Percentiles rank a stretch among this genome's conserved stretches.
Evolutionary conservation across 306 rosid genomes (phyloP).

Genomic region (Begonia masoniana): DNA sequence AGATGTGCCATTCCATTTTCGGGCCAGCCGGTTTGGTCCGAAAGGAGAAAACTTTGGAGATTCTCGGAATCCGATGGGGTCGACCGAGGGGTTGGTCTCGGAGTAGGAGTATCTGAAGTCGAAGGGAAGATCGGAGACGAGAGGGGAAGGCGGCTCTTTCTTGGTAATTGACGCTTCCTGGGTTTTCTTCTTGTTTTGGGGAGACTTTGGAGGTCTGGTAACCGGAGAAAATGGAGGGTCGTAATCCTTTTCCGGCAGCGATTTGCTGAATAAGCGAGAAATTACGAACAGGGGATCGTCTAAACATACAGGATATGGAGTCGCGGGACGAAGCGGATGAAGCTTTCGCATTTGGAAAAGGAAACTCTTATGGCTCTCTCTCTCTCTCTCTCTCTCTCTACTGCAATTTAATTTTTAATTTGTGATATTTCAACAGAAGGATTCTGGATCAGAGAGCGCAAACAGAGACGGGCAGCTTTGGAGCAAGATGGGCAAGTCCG

Average conservation of each 20-base stretch:
- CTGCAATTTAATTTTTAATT: too few relatives aligned
- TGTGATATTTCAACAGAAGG: conserved; percentile 17
- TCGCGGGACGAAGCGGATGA: too few relatives aligned
- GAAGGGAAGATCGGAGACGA: conserved; percentile 68
- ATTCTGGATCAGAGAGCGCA: conserved; percentile 46
- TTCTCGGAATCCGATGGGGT: conserved; percentile 81
- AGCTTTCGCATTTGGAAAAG: too few relatives aligned
- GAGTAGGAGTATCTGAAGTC: conserved; percentile 75
- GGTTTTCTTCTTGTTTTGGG: conserved; percentile 7
- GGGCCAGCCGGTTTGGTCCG: conserved; percentile 60
- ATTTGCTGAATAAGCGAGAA: conserved; percentile 16
- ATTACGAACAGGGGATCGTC: conserved; percentile 1
- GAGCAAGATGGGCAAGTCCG: too few relatives aligned
- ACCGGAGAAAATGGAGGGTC: conserved; percentile 69
- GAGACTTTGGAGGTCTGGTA: conserved; percentile 19
- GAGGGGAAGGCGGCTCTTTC: conserved; percentile 18
- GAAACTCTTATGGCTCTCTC: too few relatives aligned
- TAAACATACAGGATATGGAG: neutral
- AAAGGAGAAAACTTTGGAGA: conserved; percentile 87
- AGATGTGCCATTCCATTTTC: conserved; percentile 49
- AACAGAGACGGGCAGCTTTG: too few relatives aligned
- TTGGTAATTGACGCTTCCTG: conserved; percentile 7
- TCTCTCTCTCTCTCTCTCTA: neutral
- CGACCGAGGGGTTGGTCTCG: conserved; percentile 31
- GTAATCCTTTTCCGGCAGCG: conserved; percentile 16